Evolutionary conservation across 495 filamentous ascomycete genomes (phyloP), one percentile per base, ranked within the genome.

Genomic region (Trypethelium eluteriae): DNA sequence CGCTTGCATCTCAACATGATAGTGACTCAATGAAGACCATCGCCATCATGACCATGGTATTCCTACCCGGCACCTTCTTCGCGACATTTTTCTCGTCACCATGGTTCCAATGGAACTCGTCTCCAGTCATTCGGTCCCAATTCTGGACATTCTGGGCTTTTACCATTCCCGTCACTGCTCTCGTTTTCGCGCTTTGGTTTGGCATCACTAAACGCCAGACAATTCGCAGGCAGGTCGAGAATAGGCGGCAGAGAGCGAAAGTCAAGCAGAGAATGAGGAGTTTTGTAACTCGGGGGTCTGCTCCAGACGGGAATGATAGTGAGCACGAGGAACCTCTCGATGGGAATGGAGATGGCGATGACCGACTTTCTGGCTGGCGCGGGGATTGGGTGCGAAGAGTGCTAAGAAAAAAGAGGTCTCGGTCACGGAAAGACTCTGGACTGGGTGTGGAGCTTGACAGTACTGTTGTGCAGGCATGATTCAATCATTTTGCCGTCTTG

Each of bases 21-120:
- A 59, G 53, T 18, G 53, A 59, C 6, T 59, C n/a, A 5, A 59
- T 59, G 53, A 59, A 59, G 53, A 59, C 32, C 7, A 59, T 59
- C 32, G 53, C 53, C 32, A 59, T 59, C 25, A 59, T 59, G 53
- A 59, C 53, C 25, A 59, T 59, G 53, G 53, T 18, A 36, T 59
- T 59, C 32, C 53, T 59, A 0, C 53, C 53, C 3, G 53, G 11
- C 5, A 59, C 53, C 53, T 59, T 59, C 14, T 59, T 59, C 18
- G 53, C 53, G 2, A 36, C 53, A 4, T 34, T 59, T 32, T 59
- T 59, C 32, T 4, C 18, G 7, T 35, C 32, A 2, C 32, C 53
- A 14, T 36, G 3, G 6, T 32, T 59, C 6, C 53, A 59, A 59
- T 59, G 53, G 53, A 14, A 36, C 18, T 5, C 3, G 25, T 9